Base-by-base conservation (phyloP, 2,329 filamentous ascomycete genomes). In the Botrytis byssoidea region DNA sequence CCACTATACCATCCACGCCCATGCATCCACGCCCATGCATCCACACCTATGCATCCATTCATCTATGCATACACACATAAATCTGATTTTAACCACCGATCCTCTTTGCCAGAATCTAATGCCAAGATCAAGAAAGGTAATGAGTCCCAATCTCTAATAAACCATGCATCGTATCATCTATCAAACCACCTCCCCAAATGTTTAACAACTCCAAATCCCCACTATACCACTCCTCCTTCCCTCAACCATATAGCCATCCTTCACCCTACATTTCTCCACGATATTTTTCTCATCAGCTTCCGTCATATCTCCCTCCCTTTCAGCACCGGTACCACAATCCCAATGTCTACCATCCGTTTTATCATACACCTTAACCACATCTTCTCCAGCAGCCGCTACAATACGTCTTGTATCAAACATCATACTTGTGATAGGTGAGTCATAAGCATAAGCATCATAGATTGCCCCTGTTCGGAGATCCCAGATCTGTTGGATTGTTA, bases 351-450 rank as follows among this genome's bases (percentile, higher is more conserved):
- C 94, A 81, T 99, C 96, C 4, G 94, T 91, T 87, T 98, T 98
- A 85, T 99, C 96, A 84, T 98, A 99, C 74, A 99, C 92, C 84
- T 99, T 99, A 78, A 96, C 95, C 37, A 98, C 94, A 79, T 94
- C 91, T 83, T 98, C 96, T 60, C 95, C 93, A 0, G 94, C 94
- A 3, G 96, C 95, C 70, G 92, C 90, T 48, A 96, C 94, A 77
- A 99, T 99, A 69, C 95, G 90, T 70, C 95, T 91, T 22, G 89
- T 85, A 83, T 99, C 96, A 82, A 99, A 99, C 91, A 97, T 97
- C 94, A 98, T 97, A 85, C 92, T 93, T 46, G 94, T 97, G 73
- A 99, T 89, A 0, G 95, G 90, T 79, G 93, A 88, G 80, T 98
- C 95, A 83, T 98, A 99, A 35, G 95, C 96, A 82, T 95, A 99